A percentile compares a stretch with the other conserved stretches of the same genome.
Conservation (phyloP, 2,329 filamentous ascomycete genomes). For the Corynespora cassiicola region DNA sequence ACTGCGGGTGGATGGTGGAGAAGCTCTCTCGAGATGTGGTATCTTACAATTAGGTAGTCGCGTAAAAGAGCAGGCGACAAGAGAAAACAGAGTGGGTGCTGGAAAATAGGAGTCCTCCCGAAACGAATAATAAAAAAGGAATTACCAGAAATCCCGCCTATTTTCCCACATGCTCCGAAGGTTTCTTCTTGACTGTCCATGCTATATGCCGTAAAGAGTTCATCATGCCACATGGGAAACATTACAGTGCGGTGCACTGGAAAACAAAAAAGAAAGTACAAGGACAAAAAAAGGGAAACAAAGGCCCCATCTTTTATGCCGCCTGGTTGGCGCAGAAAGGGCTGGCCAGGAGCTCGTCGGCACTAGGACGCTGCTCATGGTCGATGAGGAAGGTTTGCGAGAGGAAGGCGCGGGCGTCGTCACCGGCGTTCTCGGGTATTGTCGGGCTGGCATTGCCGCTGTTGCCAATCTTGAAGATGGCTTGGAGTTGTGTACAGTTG, state of each 20-base stretch:
- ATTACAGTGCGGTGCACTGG: too few species aligned
- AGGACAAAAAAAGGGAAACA: slow-evolving; percentile 4
- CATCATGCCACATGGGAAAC: background rate
- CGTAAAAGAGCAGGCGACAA: too few species aligned
- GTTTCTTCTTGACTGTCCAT: slow-evolving; percentile 2
- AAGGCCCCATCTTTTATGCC: slow-evolving; percentile 23
- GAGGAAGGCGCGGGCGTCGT: slow-evolving; percentile 84
- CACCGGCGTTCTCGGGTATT: slow-evolving; percentile 84
- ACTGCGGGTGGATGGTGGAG: too few species aligned
- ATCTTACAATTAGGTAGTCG: too few species aligned
- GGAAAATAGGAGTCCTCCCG: too few species aligned
- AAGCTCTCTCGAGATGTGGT: too few species aligned
- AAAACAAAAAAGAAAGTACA: slow-evolving; percentile 3
- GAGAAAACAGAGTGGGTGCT: too few species aligned
- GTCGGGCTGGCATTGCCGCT: slow-evolving; percentile 85
- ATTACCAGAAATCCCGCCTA: slow-evolving; percentile 1
- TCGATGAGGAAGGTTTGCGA: slow-evolving; percentile 94
- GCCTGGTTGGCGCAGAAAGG: slow-evolving; percentile 77
- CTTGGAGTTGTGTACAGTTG: slow-evolving; percentile 94
- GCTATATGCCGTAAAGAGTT: slow-evolving; percentile 3
- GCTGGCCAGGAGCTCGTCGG: slow-evolving; percentile 86
- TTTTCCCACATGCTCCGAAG: too few species aligned
- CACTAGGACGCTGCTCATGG: slow-evolving; percentile 87
- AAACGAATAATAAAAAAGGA: too few species aligned
- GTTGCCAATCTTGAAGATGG: slow-evolving; percentile 94